Percentiles rank a stretch among this genome's conserved stretches.
phyloP scores from a whole-genome alignment of 2,329 filamentous ascomycete species.

The Aphanoascus verrucosus region DNA sequence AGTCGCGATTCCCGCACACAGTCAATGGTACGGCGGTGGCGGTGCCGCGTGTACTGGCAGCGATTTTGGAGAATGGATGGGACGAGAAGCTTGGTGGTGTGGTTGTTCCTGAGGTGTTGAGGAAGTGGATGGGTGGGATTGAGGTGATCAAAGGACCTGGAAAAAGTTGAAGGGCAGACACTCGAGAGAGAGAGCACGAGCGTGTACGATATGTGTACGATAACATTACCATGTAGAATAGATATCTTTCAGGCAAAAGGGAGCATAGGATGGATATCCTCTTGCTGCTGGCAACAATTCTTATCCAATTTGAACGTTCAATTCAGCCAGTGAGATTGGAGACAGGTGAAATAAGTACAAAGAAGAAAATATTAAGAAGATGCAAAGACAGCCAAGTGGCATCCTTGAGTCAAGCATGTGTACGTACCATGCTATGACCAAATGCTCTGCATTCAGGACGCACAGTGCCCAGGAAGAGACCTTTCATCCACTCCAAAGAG shows the following conservation, averaged over 20 bases:
- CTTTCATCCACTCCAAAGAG: not conserved
- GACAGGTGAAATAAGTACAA: constrained; percentile 3
- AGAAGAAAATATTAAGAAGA: not conserved
- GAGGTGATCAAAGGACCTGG: constrained; percentile 46
- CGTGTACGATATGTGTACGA: constrained; percentile 10
- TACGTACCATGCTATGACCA: not conserved
- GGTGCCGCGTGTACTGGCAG: constrained; percentile 78
- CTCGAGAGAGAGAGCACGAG: not conserved
- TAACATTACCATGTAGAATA: constrained; percentile 9
- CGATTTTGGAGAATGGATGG: constrained; percentile 85
- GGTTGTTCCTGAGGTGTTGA: constrained; percentile 64
- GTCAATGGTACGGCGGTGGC: constrained; percentile 91
- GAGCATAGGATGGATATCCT: too few relatives aligned
- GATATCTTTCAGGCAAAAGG: not conserved
- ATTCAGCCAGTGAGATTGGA: not conserved
- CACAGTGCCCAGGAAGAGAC: too few relatives aligned
- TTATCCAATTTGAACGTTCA: not conserved
- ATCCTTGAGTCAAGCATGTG: not conserved
- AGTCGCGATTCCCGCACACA: constrained; percentile 65
- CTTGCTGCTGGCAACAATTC: not conserved
- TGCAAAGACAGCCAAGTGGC: not conserved
- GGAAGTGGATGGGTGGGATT: constrained; percentile 72
- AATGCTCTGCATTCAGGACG: too few relatives aligned
- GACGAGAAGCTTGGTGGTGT: constrained; percentile 58
- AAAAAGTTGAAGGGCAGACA: not conserved